Percentiles rank a stretch among this genome's conserved stretches.
Conservation (phyloP, 306 rosid genomes). For the Albizia julibrissin region DNA sequence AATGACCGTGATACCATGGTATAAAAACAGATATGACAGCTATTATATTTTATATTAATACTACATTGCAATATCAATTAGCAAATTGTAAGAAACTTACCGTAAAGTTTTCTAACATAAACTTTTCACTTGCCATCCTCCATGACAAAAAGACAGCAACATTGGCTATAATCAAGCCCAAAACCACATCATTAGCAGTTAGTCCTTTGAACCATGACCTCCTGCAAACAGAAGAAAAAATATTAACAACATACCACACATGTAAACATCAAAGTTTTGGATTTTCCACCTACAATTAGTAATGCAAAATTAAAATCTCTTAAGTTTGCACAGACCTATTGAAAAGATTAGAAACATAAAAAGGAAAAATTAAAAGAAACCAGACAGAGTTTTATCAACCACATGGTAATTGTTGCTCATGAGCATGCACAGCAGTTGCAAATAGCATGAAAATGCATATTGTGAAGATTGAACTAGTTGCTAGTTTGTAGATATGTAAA, state of each 20-base stretch:
- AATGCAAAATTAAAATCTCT: background rate
- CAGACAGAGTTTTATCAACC: background rate
- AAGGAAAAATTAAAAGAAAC: background rate
- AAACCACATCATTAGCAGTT: conserved; percentile 47
- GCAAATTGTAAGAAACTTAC: conserved; percentile 54
- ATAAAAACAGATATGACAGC: background rate
- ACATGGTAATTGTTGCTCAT: background rate
- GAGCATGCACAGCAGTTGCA: background rate
- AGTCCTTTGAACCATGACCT: conserved; percentile 55
- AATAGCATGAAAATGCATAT: conserved; percentile 3
- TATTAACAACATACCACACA: conserved; percentile 27
- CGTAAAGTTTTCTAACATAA: conserved; percentile 75
- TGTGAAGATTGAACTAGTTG: background rate
- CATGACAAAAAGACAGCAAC: conserved; percentile 63
- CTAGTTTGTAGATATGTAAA: background rate
- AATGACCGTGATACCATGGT: background rate
- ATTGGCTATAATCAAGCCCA: conserved; percentile 78
- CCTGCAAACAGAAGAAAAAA: conserved; percentile 52
- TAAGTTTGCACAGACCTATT: background rate
- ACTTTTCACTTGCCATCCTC: conserved; percentile 51
- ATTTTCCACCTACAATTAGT: conserved; percentile 2
- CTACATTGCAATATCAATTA: conserved; percentile 2
- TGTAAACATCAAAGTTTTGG: background rate
- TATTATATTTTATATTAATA: conserved; percentile 1
- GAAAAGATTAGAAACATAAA: background rate